phyloP scores from a whole-genome alignment of 164 flowering plant species.

The Annona cherimola region DNA sequence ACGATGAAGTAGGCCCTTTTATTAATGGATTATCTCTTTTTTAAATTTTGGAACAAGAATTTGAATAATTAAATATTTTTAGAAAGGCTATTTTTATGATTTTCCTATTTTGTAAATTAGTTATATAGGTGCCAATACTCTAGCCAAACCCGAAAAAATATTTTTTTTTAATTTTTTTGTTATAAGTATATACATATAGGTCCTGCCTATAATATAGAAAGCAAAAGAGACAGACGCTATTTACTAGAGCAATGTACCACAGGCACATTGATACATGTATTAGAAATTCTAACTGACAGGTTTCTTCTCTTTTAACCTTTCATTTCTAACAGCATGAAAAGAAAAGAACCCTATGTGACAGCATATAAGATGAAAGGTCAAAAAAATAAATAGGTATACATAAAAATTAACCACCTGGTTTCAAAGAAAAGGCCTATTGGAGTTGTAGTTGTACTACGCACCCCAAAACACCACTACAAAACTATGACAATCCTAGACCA shows the following conservation, averaged over 20 bases:
- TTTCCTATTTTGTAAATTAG: too few relatives aligned
- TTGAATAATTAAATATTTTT: too few relatives aligned
- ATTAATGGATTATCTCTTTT: too few relatives aligned
- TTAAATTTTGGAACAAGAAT: too few relatives aligned
- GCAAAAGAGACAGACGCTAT: not conserved
- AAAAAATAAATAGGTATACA: not conserved
- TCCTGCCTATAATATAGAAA: not conserved
- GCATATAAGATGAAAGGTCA: conserved; percentile 7
- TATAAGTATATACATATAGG: too few relatives aligned
- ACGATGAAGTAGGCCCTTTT: too few relatives aligned
- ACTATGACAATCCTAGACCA: not conserved
- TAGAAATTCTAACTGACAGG: conserved; percentile 2
- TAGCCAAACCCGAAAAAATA: too few relatives aligned
- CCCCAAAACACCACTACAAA: conserved; percentile 11
- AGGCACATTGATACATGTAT: conserved; percentile 1
- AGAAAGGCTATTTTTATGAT: too few relatives aligned
- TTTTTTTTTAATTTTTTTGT: too few relatives aligned
- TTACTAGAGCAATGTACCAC: not conserved
- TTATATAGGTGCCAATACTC: too few relatives aligned
- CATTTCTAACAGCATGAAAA: not conserved
- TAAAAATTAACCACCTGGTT: not conserved
- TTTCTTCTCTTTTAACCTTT: not conserved
- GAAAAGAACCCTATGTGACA: conserved; percentile 4
- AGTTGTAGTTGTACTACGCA: not conserved
- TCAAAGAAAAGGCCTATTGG: conserved; percentile 1